Base-by-base conservation (phyloP, 257 asterid genomes). In the Henckelia pumila region DNA sequence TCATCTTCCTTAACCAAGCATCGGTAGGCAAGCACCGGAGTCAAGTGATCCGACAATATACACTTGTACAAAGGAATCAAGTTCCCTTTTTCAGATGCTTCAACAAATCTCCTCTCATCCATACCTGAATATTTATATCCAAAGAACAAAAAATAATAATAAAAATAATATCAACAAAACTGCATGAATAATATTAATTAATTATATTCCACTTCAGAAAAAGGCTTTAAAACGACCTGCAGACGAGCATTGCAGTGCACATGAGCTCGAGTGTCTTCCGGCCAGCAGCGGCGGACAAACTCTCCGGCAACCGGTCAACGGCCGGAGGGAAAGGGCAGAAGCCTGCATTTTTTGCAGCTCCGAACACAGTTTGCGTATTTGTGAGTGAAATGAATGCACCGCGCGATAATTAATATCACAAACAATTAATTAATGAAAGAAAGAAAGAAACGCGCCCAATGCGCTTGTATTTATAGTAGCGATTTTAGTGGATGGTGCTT, bases 1-100 rank as follows among this genome's bases (percentile, higher is more conserved):
- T 93, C 99, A 17, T 88, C 95, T 72, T 93, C 84, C 73, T 74
- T 79, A 26, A 79, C 82, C 80, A 82, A 72, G 68, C 87, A 82
- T 14, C 84, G 82, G 76, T 82, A 82, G 17, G 87, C 87, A 6
- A 79, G 75, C 20, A 82, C 84, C 6, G 87, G 87, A 9, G 87
- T 82, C 66, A 82, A 65, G 71, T 82, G 87, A 70, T 82, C 84
- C 1, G 84, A 79, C 70, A 79, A 82, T 63, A 79, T 77, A 53
- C 84, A 29, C 77, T 73, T 77, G 66, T 76, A 79, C 47, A 82
- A 56, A 7, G 87, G 84, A 53, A 82, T 79, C 79, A 82, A 77
- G 63, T 82, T 82, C 79, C 84, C 84, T 8, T 33, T 67, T 52
- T 60, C 73, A 2, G 96, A 77, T 13, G 91, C 96, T 67, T 90